Evolutionary conservation across 2,329 filamentous ascomycete genomes (phyloP).

Genomic region (Cordyceps pruinosa): DNA sequence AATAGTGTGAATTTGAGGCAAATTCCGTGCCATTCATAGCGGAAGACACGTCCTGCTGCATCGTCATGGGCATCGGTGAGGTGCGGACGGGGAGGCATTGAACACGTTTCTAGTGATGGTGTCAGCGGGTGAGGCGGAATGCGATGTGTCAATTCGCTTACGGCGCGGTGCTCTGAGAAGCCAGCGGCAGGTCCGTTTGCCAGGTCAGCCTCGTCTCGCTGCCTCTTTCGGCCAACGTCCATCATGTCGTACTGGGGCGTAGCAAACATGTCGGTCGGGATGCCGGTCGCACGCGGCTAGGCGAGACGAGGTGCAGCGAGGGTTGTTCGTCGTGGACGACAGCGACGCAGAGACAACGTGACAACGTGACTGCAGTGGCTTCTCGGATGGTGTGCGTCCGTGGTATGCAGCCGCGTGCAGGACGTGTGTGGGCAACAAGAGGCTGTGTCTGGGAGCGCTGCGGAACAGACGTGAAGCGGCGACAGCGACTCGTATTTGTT

Average conservation of each 20-base stretch:
- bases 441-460: slow-evolving; percentile 1
- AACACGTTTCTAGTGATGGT: slow-evolving; percentile 41
- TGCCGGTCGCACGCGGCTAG: neutral
- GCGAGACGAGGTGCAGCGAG: neutral
- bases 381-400: neutral
- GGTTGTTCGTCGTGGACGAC: neutral
- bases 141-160: slow-evolving; percentile 23
- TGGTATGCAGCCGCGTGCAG: neutral
- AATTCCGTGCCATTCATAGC: slow-evolving; percentile 35
- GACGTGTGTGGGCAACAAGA: neutral
- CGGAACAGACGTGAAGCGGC: neutral
- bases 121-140: neutral
- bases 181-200: slow-evolving; percentile 30
- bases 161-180: slow-evolving; percentile 45
- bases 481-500: slow-evolving; percentile 5
- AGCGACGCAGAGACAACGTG: neutral
- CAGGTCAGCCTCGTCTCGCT: slow-evolving; percentile 41
- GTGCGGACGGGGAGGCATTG: slow-evolving; percentile 46
- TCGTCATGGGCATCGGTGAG: slow-evolving; percentile 31
- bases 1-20: neutral
- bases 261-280: slow-evolving; percentile 30
- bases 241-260: slow-evolving; percentile 26
- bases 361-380: neutral
- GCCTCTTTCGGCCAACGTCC: slow-evolving; percentile 37
- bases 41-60: slow-evolving; percentile 27